These are phyloP conservation scores for Parathielavia appendiculata DNA, from an alignment of 495 filamentous ascomycete species.

Conservation along the genomic window DNA sequence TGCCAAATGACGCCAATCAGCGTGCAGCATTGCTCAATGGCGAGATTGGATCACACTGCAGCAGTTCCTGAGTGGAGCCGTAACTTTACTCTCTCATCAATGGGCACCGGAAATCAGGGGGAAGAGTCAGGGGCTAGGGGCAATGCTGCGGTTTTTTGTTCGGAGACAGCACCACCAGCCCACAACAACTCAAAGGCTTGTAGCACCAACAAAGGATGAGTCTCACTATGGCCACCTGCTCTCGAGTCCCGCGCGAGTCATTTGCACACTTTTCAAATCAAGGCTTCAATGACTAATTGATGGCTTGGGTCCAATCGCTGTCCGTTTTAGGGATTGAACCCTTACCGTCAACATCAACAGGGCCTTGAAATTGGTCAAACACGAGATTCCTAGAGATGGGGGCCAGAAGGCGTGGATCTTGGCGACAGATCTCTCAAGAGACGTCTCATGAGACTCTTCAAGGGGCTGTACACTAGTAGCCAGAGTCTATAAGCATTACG, in stretches of 20 bases:
- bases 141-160: not conserved
- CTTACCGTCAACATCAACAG: not conserved
- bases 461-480: too few relatives aligned
- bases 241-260: not conserved
- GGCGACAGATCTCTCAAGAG: not conserved
- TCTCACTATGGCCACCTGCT: conserved; percentile 1
- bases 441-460: too few relatives aligned
- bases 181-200: not conserved
- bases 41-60: conserved; percentile 28
- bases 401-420: too few relatives aligned
- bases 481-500: not conserved
- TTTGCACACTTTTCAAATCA: not conserved
- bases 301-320: not conserved
- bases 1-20: conserved; percentile 21
- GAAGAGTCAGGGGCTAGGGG: conserved; percentile 3
- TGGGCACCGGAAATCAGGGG: conserved; percentile 3
- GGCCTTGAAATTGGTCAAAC: not conserved
- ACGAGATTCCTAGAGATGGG: not conserved
- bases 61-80: conserved; percentile 5
- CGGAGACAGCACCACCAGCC: not conserved
- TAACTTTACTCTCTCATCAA: conserved; percentile 3
- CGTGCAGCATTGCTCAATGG: conserved; percentile 23
- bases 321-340: not conserved
- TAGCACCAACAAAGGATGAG: not conserved
- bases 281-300: too few relatives aligned